Evolutionary conservation across 495 filamentous ascomycete species (phyloP).

Genomic region (Penicillium cosmopolitanum): DNA sequence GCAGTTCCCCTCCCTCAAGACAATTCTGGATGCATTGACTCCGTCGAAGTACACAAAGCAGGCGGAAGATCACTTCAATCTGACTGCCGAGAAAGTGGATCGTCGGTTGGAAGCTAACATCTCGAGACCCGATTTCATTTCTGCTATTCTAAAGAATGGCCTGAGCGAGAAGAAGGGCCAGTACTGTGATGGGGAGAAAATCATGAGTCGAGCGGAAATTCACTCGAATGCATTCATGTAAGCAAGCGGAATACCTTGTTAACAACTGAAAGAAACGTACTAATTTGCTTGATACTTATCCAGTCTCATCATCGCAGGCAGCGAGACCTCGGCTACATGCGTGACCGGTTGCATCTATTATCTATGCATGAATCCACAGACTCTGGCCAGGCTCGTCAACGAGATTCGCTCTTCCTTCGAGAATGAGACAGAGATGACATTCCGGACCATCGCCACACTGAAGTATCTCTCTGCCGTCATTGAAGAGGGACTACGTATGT

Average conservation of each 20-base stretch:
- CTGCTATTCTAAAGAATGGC: slow-evolving; percentile 33
- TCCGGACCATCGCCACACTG: slow-evolving; percentile 36
- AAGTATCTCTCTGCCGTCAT: slow-evolving; percentile 45
- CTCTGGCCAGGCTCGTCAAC: slow-evolving; percentile 34
- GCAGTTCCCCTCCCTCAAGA: slow-evolving; percentile 34
- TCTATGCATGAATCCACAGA: slow-evolving; percentile 45
- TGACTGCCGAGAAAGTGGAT: slow-evolving; percentile 30
- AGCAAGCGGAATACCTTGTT: background rate
- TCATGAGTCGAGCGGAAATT: slow-evolving; percentile 32
- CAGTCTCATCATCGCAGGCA: slow-evolving; percentile 48
- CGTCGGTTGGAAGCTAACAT: slow-evolving; percentile 22
- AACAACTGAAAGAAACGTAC: background rate
- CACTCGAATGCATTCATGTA: slow-evolving; percentile 36
- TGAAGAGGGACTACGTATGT: slow-evolving; percentile 48
- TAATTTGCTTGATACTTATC: background rate
- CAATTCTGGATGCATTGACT: slow-evolving; percentile 16
- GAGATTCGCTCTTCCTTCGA: slow-evolving; percentile 54
- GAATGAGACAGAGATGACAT: slow-evolving; percentile 45
- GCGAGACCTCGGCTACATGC: slow-evolving; percentile 61
- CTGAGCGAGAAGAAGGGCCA: slow-evolving; percentile 26
- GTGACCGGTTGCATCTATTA: slow-evolving; percentile 54
- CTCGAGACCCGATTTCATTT: slow-evolving; percentile 29
- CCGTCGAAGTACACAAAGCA: slow-evolving; percentile 19
- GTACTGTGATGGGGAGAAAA: slow-evolving; percentile 17
- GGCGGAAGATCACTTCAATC: slow-evolving; percentile 25